These are phyloP conservation scores for Pisolithus tinctorius DNA, from an alignment of 768 basidiomycete genomes.

Conservation along the genomic window DNA sequence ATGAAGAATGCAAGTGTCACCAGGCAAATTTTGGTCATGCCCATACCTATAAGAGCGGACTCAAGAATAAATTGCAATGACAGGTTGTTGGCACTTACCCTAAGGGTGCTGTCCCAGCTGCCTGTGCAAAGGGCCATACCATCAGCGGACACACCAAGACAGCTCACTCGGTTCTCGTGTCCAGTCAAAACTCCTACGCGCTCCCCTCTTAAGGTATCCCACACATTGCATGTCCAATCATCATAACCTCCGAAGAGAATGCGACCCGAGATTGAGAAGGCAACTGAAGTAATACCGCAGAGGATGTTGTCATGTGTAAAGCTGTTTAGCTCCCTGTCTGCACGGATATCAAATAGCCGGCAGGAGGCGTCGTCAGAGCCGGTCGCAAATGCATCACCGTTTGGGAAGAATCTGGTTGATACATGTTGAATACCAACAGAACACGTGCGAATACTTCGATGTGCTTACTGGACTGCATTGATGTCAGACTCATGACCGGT, in stretches of 20 bases:
- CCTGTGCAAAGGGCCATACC: constrained; percentile 99
- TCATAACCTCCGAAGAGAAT: constrained; percentile 98
- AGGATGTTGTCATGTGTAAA: constrained; percentile 99
- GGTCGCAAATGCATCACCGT: constrained; percentile 97
- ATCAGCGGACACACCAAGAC: constrained; percentile 91
- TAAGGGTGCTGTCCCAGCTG: constrained; percentile 95
- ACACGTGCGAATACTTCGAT: not conserved
- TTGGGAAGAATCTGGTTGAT: constrained; percentile 87
- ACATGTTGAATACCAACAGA: constrained; percentile 4
- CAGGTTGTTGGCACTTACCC: constrained; percentile 47
- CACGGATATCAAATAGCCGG: constrained; percentile 95
- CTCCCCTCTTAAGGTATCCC: constrained; percentile 98
- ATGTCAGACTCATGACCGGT: constrained; percentile 98
- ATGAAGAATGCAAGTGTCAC: constrained; percentile 14
- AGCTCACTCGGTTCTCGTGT: constrained; percentile 96
- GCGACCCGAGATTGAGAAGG: constrained; percentile 95
- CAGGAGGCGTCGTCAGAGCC: constrained; percentile 99
- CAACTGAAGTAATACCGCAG: constrained; percentile 98
- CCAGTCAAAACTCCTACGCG: constrained; percentile 96
- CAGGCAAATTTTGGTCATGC: constrained; percentile 46
- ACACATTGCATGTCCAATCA: constrained; percentile 99
- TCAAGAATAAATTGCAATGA: constrained; percentile 3
- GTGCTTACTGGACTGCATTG: constrained; percentile 92
- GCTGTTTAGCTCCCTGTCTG: constrained; percentile 92
- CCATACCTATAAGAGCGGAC: constrained; percentile 57